Percentiles rank a stretch among this genome's conserved stretches.
Conservation (phyloP, 495 filamentous ascomycete species). For the Hypoxylon perforatum region DNA sequence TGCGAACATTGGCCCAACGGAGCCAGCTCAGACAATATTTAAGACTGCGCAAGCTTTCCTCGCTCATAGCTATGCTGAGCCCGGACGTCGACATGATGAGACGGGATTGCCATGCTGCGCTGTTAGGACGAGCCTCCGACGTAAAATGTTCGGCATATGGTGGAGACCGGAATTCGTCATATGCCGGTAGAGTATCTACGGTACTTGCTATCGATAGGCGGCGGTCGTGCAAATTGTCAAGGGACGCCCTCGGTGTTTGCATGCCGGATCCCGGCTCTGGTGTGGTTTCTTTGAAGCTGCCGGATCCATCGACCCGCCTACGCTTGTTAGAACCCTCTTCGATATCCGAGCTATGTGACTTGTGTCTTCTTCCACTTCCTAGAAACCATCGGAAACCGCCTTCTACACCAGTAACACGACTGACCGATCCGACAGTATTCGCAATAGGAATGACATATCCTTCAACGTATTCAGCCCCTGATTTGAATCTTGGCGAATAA, state of each 20-base stretch:
- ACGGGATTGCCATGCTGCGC: slow-evolving; percentile 76
- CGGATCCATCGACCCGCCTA: slow-evolving; percentile 64
- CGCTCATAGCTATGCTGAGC: slow-evolving; percentile 86
- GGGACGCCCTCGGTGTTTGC: slow-evolving; percentile 42
- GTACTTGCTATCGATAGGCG: slow-evolving; percentile 60
- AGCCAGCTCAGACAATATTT: slow-evolving; percentile 82
- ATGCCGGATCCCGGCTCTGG: slow-evolving; percentile 45
- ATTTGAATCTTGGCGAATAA: slow-evolving; percentile 85
- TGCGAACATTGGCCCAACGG: slow-evolving; percentile 78
- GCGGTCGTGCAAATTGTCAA: slow-evolving; percentile 48
- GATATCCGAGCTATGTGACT: slow-evolving; percentile 52
- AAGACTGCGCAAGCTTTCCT: slow-evolving; percentile 79
- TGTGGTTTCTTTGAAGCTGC: slow-evolving; percentile 43
- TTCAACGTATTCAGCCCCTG: slow-evolving; percentile 86
- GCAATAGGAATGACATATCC: slow-evolving; percentile 83
- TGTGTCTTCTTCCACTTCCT: slow-evolving; percentile 57
- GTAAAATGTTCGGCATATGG: slow-evolving; percentile 68
- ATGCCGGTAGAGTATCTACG: slow-evolving; percentile 78
- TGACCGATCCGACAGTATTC: slow-evolving; percentile 82
- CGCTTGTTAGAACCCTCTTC: slow-evolving; percentile 69
- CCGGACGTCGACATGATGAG: slow-evolving; percentile 86
- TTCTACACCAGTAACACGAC: slow-evolving; percentile 85
- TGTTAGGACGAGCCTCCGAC: slow-evolving; percentile 36
- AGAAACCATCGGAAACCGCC: slow-evolving; percentile 82
- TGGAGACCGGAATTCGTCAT: slow-evolving; percentile 79